Evolutionary conservation across 441 rosid genomes (phyloP).

Genomic region (Rhodomyrtus psidioides): DNA sequence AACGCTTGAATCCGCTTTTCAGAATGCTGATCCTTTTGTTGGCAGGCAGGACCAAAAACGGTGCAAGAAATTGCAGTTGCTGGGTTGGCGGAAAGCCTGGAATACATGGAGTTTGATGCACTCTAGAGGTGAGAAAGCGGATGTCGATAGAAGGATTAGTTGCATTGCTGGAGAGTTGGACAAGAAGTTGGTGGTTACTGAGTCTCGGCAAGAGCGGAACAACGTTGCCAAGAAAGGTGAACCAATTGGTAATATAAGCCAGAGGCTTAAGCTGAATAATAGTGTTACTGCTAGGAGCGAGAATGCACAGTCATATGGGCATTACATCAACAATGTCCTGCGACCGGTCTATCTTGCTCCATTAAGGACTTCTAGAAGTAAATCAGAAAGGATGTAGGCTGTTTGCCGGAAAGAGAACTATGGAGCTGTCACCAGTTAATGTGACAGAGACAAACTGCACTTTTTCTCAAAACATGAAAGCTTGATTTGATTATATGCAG

Average conservation of each 20-base stretch:
- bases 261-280: not conserved
- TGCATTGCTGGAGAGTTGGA: not conserved
- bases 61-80: not conserved
- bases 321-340: not conserved
- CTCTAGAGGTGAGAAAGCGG: not conserved
- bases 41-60: not conserved
- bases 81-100: not conserved
- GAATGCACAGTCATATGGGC: not conserved
- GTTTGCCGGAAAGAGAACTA: not conserved
- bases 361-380: not conserved
- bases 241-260: not conserved
- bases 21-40: not conserved
- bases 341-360: not conserved
- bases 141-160: not conserved
- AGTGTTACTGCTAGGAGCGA: constrained; percentile 17
- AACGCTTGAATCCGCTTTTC: not conserved
- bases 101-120: not conserved
- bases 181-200: constrained; percentile 19
- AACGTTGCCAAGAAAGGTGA: not conserved
- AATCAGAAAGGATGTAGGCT: not conserved
- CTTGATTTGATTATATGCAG: not conserved
- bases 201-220: constrained; percentile 17
- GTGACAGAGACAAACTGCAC: not conserved
- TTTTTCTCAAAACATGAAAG: not conserved
- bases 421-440: not conserved